These are phyloP conservation scores for Henningerozyma blattae DNA, from an alignment of 805 yeast genomes.

Conservation along the genomic window DNA sequence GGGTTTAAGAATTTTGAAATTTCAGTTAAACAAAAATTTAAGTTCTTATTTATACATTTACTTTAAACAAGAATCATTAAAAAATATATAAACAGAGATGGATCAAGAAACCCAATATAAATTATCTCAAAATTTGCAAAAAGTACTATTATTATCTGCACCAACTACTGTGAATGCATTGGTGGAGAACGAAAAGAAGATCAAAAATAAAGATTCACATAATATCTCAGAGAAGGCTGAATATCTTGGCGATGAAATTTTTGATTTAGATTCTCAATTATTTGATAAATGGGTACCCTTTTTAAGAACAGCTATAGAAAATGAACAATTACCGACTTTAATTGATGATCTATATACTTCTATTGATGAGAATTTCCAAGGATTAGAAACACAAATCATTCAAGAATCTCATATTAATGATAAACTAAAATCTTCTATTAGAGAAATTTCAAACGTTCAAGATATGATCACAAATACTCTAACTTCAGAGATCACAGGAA, in stretches of 20 bases:
- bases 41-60: background rate
- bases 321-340: constrained; percentile 11
- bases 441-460: constrained; percentile 51
- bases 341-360: constrained; percentile 21
- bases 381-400: constrained; percentile 19
- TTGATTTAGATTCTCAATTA: constrained; percentile 17
- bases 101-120: constrained; percentile 17
- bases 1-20: too few relatives aligned
- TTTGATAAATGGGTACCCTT: constrained; percentile 26
- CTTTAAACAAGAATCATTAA: background rate
- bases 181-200: constrained; percentile 1
- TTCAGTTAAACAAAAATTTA: too few relatives aligned
- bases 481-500: constrained; percentile 38
- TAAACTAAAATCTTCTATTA: constrained; percentile 37
- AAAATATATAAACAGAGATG: constrained; percentile 9
- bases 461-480: constrained; percentile 40
- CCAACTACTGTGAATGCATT: too few relatives aligned
- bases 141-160: constrained; percentile 11
- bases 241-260: constrained; percentile 8
- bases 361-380: constrained; percentile 25
- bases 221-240: background rate
- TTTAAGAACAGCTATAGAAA: constrained; percentile 18
- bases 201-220: background rate
- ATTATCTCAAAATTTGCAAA: constrained; percentile 21
- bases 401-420: constrained; percentile 25